Evolutionary conservation across 495 filamentous ascomycete species (phyloP).

Genomic region (Evernia prunastri): DNA sequence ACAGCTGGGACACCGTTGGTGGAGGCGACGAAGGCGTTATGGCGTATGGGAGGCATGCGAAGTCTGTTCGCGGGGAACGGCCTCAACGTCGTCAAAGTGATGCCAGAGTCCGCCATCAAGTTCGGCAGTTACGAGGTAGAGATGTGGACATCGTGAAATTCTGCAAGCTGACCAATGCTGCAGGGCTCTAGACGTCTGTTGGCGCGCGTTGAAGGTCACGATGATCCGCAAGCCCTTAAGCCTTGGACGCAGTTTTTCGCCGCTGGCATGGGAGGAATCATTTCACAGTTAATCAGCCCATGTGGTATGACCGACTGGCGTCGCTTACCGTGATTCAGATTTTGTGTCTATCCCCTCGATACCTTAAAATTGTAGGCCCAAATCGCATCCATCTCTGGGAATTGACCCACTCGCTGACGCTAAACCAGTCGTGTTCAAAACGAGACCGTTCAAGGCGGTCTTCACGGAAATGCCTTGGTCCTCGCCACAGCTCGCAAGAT

Average conservation of each 20-base stretch:
- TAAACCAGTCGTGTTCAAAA: slow-evolving; percentile 76
- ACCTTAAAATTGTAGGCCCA: slow-evolving; percentile 82
- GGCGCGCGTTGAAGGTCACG: slow-evolving; percentile 80
- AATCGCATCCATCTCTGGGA: slow-evolving; percentile 16
- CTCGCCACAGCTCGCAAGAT: slow-evolving; percentile 75
- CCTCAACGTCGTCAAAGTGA: slow-evolving; percentile 92
- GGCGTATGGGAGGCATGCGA: slow-evolving; percentile 79
- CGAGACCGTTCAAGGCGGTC: slow-evolving; percentile 78
- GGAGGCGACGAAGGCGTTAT: slow-evolving; percentile 67
- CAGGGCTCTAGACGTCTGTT: slow-evolving; percentile 84
- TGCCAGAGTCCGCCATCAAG: slow-evolving; percentile 95
- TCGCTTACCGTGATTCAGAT: slow-evolving; percentile 43
- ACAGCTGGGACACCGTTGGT: slow-evolving; percentile 61
- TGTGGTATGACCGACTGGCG: neutral
- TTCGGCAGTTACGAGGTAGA: slow-evolving; percentile 87
- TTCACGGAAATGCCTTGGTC: slow-evolving; percentile 79
- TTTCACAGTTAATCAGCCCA: slow-evolving; percentile 64
- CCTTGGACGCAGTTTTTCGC: slow-evolving; percentile 84
- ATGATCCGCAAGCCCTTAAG: slow-evolving; percentile 69
- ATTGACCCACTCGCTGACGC: slow-evolving; percentile 10
- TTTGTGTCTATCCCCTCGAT: slow-evolving; percentile 92
- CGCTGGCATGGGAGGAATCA: slow-evolving; percentile 83
- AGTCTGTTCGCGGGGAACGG: slow-evolving; percentile 97
- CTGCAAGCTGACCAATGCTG: slow-evolving; percentile 18
- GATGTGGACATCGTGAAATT: slow-evolving; percentile 18